These are phyloP conservation scores for Clavispora santaluciae DNA, from an alignment of 805 yeast species.

Conservation along the genomic window DNA sequence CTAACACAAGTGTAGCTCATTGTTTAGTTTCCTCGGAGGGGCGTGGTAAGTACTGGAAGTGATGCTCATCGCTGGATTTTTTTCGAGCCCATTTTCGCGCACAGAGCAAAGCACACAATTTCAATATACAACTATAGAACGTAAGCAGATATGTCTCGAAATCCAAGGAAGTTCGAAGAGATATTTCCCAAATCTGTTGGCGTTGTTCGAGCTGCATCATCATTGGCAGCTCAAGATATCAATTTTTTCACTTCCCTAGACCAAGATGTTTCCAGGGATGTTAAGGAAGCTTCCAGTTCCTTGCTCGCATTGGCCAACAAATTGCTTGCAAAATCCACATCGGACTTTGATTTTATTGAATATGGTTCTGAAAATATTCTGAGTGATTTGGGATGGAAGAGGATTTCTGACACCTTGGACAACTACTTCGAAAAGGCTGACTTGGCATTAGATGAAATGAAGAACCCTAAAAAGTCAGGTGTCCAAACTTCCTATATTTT, in stretches of 20 bases:
- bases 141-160: neutral
- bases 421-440: constrained; percentile 73
- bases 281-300: constrained; percentile 38
- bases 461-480: constrained; percentile 18
- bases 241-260: constrained; percentile 67
- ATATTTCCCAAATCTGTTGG: constrained; percentile 47
- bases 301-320: constrained; percentile 45
- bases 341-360: constrained; percentile 21
- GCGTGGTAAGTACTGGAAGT: constrained; percentile 1
- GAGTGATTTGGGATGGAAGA: constrained; percentile 51
- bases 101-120: neutral
- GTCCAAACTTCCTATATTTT: neutral
- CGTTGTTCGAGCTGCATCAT: constrained; percentile 60
- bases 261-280: constrained; percentile 31
- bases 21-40: neutral
- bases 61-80: constrained; percentile 5
- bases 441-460: constrained; percentile 51
- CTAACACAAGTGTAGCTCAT: constrained; percentile 30
- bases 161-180: constrained; percentile 3
- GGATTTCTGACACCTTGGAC: constrained; percentile 61
- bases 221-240: constrained; percentile 76
- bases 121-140: neutral
- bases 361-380: constrained; percentile 42
- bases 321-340: constrained; percentile 32
- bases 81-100: constrained; percentile 2